Evolutionary conservation across 2,329 filamentous ascomycete genomes (phyloP).

Genomic region (Neophaeococcomyces aloes): DNA sequence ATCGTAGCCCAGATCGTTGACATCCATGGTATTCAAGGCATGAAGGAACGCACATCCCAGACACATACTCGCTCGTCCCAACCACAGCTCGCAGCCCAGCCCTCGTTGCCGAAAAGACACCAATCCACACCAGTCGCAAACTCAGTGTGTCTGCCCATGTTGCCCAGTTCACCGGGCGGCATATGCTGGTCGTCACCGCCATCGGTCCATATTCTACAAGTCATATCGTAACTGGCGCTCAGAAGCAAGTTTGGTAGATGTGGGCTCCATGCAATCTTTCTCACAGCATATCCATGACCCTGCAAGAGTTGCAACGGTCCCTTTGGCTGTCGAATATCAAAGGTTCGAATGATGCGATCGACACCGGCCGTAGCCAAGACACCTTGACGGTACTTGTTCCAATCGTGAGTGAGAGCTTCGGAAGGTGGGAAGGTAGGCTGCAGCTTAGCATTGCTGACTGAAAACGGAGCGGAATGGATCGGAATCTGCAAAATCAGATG

Average conservation of each 20-base stretch:
- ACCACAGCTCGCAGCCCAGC: constrained; percentile 87
- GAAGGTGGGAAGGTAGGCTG: constrained; percentile 47
- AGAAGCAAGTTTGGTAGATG: constrained; percentile 82
- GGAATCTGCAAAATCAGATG: constrained; percentile 75
- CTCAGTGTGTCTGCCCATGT: constrained; percentile 90
- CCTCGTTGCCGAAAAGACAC: constrained; percentile 91
- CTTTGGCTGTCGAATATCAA: constrained; percentile 71
- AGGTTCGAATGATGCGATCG: constrained; percentile 75
- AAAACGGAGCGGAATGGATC: constrained; percentile 53
- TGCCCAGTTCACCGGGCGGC: constrained; percentile 54
- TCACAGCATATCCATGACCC: constrained; percentile 85
- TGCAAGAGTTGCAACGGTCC: constrained; percentile 64
- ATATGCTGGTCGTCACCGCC: constrained; percentile 41
- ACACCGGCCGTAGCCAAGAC: constrained; percentile 83
- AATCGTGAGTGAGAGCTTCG: constrained; percentile 90
- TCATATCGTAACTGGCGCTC: constrained; percentile 96
- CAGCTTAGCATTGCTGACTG: constrained; percentile 15
- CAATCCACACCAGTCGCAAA: constrained; percentile 95
- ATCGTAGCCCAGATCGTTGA: background rate
- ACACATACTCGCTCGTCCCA: constrained; percentile 90
- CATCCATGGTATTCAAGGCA: constrained; percentile 31
- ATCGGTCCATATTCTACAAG: constrained; percentile 86
- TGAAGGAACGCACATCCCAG: constrained; percentile 72
- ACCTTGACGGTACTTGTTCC: constrained; percentile 92
- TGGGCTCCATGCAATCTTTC: constrained; percentile 80